Evolutionary conservation across 441 rosid species (phyloP).

Genomic region (Pelargonium australe): DNA sequence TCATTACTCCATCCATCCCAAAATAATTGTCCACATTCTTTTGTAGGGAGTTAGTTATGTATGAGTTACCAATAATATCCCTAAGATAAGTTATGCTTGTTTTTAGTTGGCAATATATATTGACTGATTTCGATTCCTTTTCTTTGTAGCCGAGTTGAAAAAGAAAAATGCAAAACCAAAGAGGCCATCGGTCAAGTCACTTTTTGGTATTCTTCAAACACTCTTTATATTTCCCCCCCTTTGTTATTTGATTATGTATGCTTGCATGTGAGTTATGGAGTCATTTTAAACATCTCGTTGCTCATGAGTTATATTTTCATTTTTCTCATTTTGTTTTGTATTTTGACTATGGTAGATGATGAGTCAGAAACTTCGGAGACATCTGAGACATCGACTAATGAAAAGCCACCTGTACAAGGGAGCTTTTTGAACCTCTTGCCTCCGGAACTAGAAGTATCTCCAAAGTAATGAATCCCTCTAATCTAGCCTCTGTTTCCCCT

Average conservation of each 20-base stretch:
- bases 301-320: neutral
- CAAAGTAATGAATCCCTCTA: neutral
- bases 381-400: neutral
- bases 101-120: neutral
- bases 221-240: neutral
- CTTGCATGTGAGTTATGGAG: neutral
- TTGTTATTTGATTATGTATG: neutral
- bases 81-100: neutral
- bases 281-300: neutral
- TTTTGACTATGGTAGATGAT: neutral
- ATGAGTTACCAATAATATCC: too few relatives aligned
- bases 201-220: constrained; percentile 48
- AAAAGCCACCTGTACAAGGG: neutral
- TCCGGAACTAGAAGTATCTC: neutral
- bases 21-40: too few relatives aligned
- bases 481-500: too few relatives aligned
- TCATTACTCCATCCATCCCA: too few relatives aligned
- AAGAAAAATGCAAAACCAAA: constrained; percentile 80
- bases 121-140: neutral
- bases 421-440: neutral
- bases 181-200: constrained; percentile 91
- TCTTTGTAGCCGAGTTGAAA: constrained; percentile 64
- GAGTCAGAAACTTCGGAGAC: constrained; percentile 2
- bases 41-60: too few relatives aligned
- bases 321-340: neutral